These are phyloP conservation scores for Umbilicus rupestris DNA, from an alignment of 164 flowering plant genomes.

Conservation along the genomic window DNA sequence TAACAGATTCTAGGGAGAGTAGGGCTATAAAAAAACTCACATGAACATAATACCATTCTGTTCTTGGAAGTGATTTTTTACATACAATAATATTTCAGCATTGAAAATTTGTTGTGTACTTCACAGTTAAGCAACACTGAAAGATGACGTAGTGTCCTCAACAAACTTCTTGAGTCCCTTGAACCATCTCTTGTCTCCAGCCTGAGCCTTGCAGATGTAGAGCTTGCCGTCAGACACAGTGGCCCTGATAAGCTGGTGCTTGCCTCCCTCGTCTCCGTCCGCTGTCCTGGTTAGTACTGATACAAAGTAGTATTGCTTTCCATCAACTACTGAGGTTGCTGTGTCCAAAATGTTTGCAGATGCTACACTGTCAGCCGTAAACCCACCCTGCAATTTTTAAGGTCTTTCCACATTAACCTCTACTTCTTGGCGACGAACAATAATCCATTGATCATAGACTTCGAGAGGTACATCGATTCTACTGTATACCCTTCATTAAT, in stretches of 20 bases:
- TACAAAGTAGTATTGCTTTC: slow-evolving; percentile 56
- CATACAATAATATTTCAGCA: neutral
- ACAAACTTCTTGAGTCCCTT: slow-evolving; percentile 90
- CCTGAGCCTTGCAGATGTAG: slow-evolving; percentile 95
- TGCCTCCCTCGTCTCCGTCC: slow-evolving; percentile 98
- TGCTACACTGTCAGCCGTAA: slow-evolving; percentile 64
- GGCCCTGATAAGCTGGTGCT: slow-evolving; percentile 82
- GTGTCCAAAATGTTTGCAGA: slow-evolving; percentile 81
- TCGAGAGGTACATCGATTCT: no score
- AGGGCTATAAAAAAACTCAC: neutral
- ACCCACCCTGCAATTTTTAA: slow-evolving; percentile 62
- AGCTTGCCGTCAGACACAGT: slow-evolving; percentile 81
- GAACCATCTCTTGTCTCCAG: slow-evolving; percentile 99
- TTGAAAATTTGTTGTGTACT: slow-evolving; percentile 4
- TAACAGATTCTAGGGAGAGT: no score
- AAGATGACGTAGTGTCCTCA: slow-evolving; percentile 71
- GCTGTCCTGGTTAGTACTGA: slow-evolving; percentile 92
- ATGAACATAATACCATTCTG: neutral
- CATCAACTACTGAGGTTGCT: slow-evolving; percentile 34
- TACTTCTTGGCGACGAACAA: no score
- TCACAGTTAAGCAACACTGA: slow-evolving; percentile 67
- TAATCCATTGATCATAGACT: no score
- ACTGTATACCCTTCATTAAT: no score
- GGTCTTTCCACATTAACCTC: neutral
- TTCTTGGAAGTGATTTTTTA: neutral